Percentiles rank a stretch among this genome's conserved stretches.
These are phyloP conservation scores for Diaporthe sp. DNA, from an alignment of 2,329 filamentous ascomycete species.

Conservation along the genomic window DNA sequence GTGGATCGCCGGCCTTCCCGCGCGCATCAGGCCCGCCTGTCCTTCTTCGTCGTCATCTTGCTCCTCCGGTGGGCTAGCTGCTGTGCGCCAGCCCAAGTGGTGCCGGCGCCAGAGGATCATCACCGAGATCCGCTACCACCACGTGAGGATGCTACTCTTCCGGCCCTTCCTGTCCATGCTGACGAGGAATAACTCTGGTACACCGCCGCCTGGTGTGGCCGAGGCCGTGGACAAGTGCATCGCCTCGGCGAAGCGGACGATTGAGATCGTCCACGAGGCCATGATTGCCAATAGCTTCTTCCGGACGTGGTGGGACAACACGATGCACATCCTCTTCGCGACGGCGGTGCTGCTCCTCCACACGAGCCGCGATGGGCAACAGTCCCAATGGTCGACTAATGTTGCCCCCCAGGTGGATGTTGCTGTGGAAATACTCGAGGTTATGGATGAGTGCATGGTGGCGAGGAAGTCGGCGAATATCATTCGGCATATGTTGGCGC, in stretches of 20 bases:
- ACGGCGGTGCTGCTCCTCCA: not conserved
- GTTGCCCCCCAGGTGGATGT: not conserved
- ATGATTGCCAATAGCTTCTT: constrained; percentile 2
- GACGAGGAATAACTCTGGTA: too few relatives aligned
- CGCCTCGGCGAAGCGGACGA: not conserved
- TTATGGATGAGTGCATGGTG: constrained; percentile 16
- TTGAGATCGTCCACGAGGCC: not conserved
- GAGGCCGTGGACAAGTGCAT: constrained; percentile 18
- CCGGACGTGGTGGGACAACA: constrained; percentile 6
- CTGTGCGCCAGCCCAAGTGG: constrained; percentile 9
- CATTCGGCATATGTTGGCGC: constrained; percentile 6
- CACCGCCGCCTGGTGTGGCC: not conserved
- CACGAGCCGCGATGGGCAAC: not conserved
- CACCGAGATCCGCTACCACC: constrained; percentile 14
- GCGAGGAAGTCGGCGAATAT: not conserved
- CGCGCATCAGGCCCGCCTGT: not conserved
- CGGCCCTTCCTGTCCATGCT: constrained; percentile 12
- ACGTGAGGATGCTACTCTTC: constrained; percentile 7
- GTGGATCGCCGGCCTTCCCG: not conserved
- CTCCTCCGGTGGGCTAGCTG: not conserved
- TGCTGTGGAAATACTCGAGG: constrained; percentile 1
- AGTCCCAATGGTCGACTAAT: not conserved
- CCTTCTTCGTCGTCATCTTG: not conserved
- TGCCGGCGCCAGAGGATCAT: constrained; percentile 5
- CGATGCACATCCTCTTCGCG: constrained; percentile 16